Base-by-base conservation (phyloP, 352 stramenopile genomes). In the Phytopythium cucurbitacearum region DNA sequence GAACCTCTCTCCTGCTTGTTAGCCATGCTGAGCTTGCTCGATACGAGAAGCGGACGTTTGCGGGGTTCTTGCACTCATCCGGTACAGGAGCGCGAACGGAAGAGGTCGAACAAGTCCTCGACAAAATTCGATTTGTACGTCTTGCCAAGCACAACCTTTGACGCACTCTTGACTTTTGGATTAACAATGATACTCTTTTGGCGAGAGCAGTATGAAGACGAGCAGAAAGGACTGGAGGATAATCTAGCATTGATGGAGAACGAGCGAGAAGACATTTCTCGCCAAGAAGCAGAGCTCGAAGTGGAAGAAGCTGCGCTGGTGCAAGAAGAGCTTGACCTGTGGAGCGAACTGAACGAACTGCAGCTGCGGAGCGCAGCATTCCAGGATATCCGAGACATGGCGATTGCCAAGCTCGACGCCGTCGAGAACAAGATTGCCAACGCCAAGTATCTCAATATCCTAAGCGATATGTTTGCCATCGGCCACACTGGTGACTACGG, bases 401-500 rank as follows among this genome's bases (percentile, higher is more conserved):
- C 74, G 12, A 71, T 65, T 15, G 69, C 80, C 0, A 64, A 70
- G 53, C 74, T 92, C 33, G 71, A 78, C n/a, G 59, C 69, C 3
- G 76, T 88, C 44, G 80, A 91, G 38, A 54, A 57, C 5, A 71
- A 75, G 40, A 71, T 73, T 33, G 47, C 56, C 13, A 60, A 53
- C 28, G 72, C 72, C 10, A 73, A 80, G 48, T 62, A 75, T 33
- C 53, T 85, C 36, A 91, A 89, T 40, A 69, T 91, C 36, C 57
- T 90, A 10, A 78, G 64, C 1, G 86, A 94, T 48, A 76, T 87
- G 64, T 95, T 94, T 48, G 58, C 68, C 39, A 94, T 95, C 56
- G 67, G 75, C 7, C 71, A 89, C 51, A 79, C 69, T 44, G 86
- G 85, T 6, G 64, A 62, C 10, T 92, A 93, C 59, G 86, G 79